Evolutionary conservation across 371 early-diverging fungal genomes (phyloP).

Genomic region (Mucor saturninus): DNA sequence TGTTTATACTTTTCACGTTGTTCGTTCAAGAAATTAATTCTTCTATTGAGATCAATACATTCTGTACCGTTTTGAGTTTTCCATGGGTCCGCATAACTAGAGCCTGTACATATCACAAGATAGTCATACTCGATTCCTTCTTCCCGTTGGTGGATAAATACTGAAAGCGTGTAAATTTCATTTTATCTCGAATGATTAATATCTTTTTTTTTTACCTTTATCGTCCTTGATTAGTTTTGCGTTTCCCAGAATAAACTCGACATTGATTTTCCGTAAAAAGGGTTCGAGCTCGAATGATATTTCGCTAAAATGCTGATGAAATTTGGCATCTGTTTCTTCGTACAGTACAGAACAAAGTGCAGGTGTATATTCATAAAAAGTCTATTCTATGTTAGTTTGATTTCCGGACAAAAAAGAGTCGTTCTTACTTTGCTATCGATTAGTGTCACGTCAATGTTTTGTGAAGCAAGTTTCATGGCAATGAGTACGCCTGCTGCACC

Average conservation of each 20-base stretch:
- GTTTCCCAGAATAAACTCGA: constrained; percentile 34
- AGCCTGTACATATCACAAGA: constrained; percentile 42
- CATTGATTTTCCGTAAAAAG: constrained; percentile 9
- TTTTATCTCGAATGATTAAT: too few species aligned
- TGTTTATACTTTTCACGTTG: constrained; percentile 36
- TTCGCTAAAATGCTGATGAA: constrained; percentile 29
- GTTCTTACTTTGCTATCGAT: constrained; percentile 42
- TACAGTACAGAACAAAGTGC: constrained; percentile 40
- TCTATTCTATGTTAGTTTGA: constrained; percentile 8
- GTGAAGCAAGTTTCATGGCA: constrained; percentile 30
- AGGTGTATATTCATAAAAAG: constrained; percentile 51
- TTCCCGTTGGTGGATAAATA: too few species aligned
- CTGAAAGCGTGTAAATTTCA: too few species aligned
- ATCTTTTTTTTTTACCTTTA: constrained; percentile 29
- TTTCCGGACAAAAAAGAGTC: background rate
- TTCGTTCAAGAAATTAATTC: constrained; percentile 26
- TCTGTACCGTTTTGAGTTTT: constrained; percentile 18
- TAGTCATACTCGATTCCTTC: constrained; percentile 28
- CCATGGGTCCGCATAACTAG: constrained; percentile 44
- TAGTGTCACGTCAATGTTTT: constrained; percentile 37
- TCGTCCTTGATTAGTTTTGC: constrained; percentile 27
- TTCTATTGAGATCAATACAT: constrained; percentile 4
- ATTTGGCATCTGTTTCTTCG: constrained; percentile 29
- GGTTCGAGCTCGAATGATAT: constrained; percentile 33
- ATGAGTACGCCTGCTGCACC: constrained; percentile 45